Percentiles rank a stretch among this genome's conserved stretches.
Conservation (phyloP, 208 protist species). For the Trypanosoma congolense region DNA sequence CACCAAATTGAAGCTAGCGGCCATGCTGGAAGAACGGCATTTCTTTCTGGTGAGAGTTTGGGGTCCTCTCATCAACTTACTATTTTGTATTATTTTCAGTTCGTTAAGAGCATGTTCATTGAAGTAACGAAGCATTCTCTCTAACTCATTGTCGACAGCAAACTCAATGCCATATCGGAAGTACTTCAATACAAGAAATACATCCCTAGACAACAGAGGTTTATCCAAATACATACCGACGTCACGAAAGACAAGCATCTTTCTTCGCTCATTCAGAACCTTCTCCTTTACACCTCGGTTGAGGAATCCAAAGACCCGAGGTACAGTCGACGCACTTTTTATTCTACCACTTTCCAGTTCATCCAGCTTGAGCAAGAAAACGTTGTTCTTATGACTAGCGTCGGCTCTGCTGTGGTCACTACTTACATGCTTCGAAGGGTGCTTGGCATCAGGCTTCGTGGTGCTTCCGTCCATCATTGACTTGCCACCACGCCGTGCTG, state of each 20-base stretch:
- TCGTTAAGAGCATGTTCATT: constrained; percentile 87
- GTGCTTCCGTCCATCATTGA: constrained; percentile 46
- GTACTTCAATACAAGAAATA: constrained; percentile 85
- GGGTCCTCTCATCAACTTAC: constrained; percentile 85
- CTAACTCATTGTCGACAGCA: constrained; percentile 84
- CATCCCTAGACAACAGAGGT: constrained; percentile 81
- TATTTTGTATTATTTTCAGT: constrained; percentile 84
- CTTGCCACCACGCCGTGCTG: constrained; percentile 24
- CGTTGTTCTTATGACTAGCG: neutral
- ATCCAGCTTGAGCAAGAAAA: neutral
- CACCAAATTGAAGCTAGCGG: constrained; percentile 30
- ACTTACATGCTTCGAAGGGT: neutral
- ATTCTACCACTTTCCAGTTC: neutral
- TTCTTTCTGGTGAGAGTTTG: constrained; percentile 39
- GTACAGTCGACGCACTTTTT: neutral
- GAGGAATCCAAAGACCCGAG: neutral
- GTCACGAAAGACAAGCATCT: constrained; percentile 81
- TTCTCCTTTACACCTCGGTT: constrained; percentile 32
- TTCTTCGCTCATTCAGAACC: constrained; percentile 62
- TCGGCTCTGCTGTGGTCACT: neutral
- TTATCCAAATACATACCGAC: constrained; percentile 88
- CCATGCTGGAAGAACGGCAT: neutral
- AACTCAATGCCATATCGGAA: constrained; percentile 84
- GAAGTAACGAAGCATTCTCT: constrained; percentile 86
- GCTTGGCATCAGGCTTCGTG: constrained; percentile 13